Conservation (phyloP, 176 grass and related monocot genomes). For the Metroxylon sagu region DNA sequence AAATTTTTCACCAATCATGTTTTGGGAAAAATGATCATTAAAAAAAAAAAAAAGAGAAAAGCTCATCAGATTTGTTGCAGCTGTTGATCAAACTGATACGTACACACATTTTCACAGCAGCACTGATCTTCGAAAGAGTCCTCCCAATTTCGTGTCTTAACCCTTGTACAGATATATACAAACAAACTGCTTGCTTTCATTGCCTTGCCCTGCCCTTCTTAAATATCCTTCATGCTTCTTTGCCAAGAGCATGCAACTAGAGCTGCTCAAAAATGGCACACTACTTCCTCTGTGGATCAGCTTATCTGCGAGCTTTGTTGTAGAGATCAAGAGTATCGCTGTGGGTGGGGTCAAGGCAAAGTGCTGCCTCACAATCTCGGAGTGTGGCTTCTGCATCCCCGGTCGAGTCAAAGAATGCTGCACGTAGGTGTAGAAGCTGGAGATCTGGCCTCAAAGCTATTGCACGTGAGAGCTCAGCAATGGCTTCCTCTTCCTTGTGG, state of each 20-base stretch:
- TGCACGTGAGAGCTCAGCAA: conserved; percentile 43
- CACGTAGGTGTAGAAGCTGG: conserved; percentile 78
- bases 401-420: conserved; percentile 78
- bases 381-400: conserved; percentile 35
- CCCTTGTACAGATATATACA: conserved; percentile 18
- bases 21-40: neutral
- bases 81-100: conserved; percentile 12
- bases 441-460: conserved; percentile 37
- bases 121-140: too few species aligned
- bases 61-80: conserved; percentile 16
- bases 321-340: conserved; percentile 78
- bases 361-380: conserved; percentile 78
- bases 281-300: conserved; percentile 23
- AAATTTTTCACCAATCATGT: conserved; percentile 27
- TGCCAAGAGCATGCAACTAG: too few species aligned
- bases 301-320: conserved; percentile 42
- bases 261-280: too few species aligned
- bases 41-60: conserved; percentile 7
- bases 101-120: too few species aligned
- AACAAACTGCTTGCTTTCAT: neutral
- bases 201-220: conserved; percentile 2
- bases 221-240: too few species aligned
- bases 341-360: conserved; percentile 67
- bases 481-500: conserved; percentile 15
- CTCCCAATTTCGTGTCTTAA: too few species aligned